Percentiles rank a stretch among this genome's conserved stretches.
phyloP scores from a whole-genome alignment of 2,329 filamentous ascomycete genomes.

The Fusarium sp. region DNA sequence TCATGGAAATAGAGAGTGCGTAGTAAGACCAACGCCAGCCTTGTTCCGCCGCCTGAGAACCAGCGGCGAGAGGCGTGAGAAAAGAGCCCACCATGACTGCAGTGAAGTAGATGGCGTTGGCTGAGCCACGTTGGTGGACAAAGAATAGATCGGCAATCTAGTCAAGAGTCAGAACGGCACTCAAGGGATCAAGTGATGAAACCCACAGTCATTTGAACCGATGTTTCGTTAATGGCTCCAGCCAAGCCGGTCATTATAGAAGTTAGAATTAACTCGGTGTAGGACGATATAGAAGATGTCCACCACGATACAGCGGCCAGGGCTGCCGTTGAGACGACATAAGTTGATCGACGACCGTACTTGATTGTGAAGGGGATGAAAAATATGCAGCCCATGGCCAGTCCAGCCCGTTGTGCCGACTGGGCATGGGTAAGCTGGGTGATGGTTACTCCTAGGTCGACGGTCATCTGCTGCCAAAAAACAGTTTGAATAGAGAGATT shows the following conservation, averaged over 20 bases:
- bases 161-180: neutral
- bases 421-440: constrained; percentile 43
- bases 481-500: constrained; percentile 43
- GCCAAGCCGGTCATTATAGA: constrained; percentile 50
- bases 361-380: constrained; percentile 52
- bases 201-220: constrained; percentile 53
- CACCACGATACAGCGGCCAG: constrained; percentile 43
- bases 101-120: constrained; percentile 49
- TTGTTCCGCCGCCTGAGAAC: constrained; percentile 31
- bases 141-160: constrained; percentile 51
- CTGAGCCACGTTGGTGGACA: constrained; percentile 48
- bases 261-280: constrained; percentile 42
- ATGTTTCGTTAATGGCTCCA: constrained; percentile 55
- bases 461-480: constrained; percentile 51
- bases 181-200: fast-evolving
- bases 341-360: constrained; percentile 50
- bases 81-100: constrained; percentile 48
- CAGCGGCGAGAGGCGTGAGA: constrained; percentile 49
- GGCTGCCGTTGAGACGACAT: constrained; percentile 42
- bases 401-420: constrained; percentile 47
- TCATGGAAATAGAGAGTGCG: constrained; percentile 39
- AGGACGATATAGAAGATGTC: constrained; percentile 36
- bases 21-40: constrained; percentile 47
- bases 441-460: constrained; percentile 45
- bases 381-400: constrained; percentile 51